Evolutionary conservation across 2,329 filamentous ascomycete genomes (phyloP), one percentile per base, ranked within the genome.

Genomic region (Nemania sp.): DNA sequence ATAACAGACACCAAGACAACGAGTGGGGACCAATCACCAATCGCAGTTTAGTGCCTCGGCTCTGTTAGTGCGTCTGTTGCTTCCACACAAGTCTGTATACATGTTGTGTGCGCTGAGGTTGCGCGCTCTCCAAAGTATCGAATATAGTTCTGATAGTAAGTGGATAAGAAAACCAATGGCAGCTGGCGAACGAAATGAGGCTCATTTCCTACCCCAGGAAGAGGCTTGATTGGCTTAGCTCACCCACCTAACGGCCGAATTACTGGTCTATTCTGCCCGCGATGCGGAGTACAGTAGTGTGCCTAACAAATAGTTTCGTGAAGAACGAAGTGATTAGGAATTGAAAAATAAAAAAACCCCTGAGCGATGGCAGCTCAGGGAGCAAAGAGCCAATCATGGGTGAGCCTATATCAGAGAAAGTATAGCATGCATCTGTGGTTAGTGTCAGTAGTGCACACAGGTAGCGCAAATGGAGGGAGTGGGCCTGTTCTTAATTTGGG

Each of bases 171-270:
- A n/a, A n/a, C 49, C 17, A 44, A 49, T 45, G 33, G 15, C 23
- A 19, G 34, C 51, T 15, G 39, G 28, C 14, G 26, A 54, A 46
- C 30, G 52, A 58, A 58, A 58, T 58, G 56, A 58, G 56, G 52
- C 56, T 58, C 52, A 59, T 59, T 59, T 59, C 56, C 53, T 44
- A n/a, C 24, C 24, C 48, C 45, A 53, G 33, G 49, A 59, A 55
- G 45, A 9, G 19, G 53, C 49, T 56, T 47, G 56, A 53, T 56
- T 53, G 44, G 56, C 56, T 53, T 48, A 56, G 44, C 34, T 37
- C 26, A 20, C 19, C 33, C 43, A 24, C 22, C 26, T 20, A 28
- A 47, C 24, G 19, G 22, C 51, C 37, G 37, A 51, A 56, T 56
- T 46, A 42, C 49, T 45, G 37, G 44, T 17, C 30, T 33, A 42